phyloP scores from a whole-genome alignment of 2,329 filamentous ascomycete species.

The Aspergillus uvarum region DNA sequence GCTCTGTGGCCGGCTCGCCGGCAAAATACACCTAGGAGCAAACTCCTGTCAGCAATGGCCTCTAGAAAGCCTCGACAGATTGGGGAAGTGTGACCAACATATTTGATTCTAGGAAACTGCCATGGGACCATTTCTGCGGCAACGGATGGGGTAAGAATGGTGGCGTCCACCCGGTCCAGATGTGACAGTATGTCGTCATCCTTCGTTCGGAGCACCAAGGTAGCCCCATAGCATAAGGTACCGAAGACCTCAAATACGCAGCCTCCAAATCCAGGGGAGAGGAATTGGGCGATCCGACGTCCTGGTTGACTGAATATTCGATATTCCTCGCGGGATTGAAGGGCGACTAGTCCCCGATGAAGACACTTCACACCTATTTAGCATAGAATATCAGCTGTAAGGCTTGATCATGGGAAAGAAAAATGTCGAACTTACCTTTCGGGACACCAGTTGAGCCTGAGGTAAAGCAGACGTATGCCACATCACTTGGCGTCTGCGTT shows the following conservation, averaged over 20 bases:
- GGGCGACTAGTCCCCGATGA: conserved; percentile 39
- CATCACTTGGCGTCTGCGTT: too few relatives aligned
- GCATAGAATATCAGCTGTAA: too few relatives aligned
- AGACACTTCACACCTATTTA: conserved; percentile 20
- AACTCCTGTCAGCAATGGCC: too few relatives aligned
- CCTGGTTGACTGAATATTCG: conserved; percentile 37
- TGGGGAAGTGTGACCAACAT: too few relatives aligned
- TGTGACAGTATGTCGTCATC: conserved; percentile 30
- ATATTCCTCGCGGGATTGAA: conserved; percentile 34
- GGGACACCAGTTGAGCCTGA: conserved; percentile 35
- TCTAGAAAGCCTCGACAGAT: too few relatives aligned
- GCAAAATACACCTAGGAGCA: conserved; percentile 34
- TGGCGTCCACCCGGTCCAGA: conserved; percentile 29
- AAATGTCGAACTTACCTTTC: conserved; percentile 5
- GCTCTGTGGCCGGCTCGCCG: conserved; percentile 40
- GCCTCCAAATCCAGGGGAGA: conserved; percentile 49
- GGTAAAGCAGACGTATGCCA: conserved; percentile 47
- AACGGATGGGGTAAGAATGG: conserved; percentile 44
- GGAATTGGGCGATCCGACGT: conserved; percentile 38
- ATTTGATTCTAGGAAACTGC: conserved; percentile 32
- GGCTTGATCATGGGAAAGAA: too few relatives aligned
- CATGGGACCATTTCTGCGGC: conserved; percentile 32
- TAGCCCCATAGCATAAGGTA: conserved; percentile 41
- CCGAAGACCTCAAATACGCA: conserved; percentile 47
- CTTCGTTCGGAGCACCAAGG: conserved; percentile 33